Conservation (phyloP, 2,329 filamentous ascomycete genomes). For the Xylaria sp. region DNA sequence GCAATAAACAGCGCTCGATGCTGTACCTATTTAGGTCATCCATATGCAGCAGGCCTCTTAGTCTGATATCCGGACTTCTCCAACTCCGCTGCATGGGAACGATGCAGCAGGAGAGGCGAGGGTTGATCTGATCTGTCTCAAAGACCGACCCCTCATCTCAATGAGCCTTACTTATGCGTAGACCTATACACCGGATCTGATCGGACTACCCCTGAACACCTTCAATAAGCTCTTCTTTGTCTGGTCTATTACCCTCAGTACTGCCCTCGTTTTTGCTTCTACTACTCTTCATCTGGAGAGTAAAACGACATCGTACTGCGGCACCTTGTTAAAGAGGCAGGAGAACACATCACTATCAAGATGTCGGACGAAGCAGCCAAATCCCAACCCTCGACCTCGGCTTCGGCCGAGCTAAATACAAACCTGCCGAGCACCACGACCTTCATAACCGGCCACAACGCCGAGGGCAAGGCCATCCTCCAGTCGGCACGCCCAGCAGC, state of each 20-base stretch:
- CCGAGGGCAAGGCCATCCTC: slow-evolving; percentile 51
- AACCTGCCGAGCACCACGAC: slow-evolving; percentile 40
- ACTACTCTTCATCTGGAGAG: neutral
- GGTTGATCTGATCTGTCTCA: neutral
- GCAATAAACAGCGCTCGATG: neutral
- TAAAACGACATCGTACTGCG: neutral
- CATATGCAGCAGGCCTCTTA: neutral
- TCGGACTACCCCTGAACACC: neutral
- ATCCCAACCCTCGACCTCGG: neutral
- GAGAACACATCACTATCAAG: neutral
- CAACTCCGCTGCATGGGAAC: neutral
- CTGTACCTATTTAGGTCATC: neutral
- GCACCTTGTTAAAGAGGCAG: neutral
- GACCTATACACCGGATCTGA: neutral
- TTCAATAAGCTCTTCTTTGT: neutral
- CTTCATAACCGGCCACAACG: slow-evolving; percentile 47
- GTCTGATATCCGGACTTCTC: slow-evolving; percentile 19
- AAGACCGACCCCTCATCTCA: neutral
- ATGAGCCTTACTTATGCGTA: neutral
- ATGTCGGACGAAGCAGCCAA: slow-evolving; percentile 20
- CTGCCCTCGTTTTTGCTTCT: neutral
- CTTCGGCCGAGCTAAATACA: slow-evolving; percentile 11
- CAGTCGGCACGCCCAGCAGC: slow-evolving; percentile 46
- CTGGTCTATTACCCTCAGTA: neutral
- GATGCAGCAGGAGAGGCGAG: neutral